A percentile compares a stretch with the other conserved stretches of the same genome.
Conservation (phyloP, 768 basidiomycete genomes). For the Holtermanniella nyarrowii region DNA sequence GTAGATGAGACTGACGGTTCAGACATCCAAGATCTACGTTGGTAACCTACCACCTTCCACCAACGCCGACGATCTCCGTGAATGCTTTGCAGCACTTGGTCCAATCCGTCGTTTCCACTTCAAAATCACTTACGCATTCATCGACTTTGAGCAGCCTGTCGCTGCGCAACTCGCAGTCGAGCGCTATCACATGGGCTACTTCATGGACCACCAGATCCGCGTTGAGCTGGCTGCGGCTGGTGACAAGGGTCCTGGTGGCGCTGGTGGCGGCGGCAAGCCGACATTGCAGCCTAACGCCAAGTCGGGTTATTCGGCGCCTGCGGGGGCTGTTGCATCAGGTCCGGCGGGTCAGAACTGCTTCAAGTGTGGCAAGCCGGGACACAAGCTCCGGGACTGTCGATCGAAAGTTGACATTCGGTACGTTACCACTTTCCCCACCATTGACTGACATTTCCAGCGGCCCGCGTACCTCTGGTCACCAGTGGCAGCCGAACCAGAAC, state of each 20-base stretch:
- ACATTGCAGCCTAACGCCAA: neutral
- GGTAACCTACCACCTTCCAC: neutral
- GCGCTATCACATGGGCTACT: neutral
- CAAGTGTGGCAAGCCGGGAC: neutral
- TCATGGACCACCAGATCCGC: neutral
- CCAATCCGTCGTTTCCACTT: neutral
- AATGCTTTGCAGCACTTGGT: neutral
- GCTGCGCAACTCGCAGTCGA: neutral
- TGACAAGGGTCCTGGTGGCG: neutral
- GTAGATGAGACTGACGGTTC: no score
- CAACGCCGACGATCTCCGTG: neutral
- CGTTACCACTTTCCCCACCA: neutral
- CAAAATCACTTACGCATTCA: neutral
- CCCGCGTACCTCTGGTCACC: neutral
- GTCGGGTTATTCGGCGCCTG: neutral
- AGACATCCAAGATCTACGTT: neutral
- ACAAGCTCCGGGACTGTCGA: neutral
- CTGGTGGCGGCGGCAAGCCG: neutral
- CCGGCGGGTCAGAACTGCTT: neutral
- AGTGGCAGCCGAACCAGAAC: no score
- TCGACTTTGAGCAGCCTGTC: neutral
- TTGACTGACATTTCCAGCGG: neutral
- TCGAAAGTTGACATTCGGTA: neutral
- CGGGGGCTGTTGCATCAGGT: neutral
- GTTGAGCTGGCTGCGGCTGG: neutral